These are phyloP conservation scores for Penicillium fimorum DNA, from an alignment of 495 filamentous ascomycete species.

Conservation along the genomic window DNA sequence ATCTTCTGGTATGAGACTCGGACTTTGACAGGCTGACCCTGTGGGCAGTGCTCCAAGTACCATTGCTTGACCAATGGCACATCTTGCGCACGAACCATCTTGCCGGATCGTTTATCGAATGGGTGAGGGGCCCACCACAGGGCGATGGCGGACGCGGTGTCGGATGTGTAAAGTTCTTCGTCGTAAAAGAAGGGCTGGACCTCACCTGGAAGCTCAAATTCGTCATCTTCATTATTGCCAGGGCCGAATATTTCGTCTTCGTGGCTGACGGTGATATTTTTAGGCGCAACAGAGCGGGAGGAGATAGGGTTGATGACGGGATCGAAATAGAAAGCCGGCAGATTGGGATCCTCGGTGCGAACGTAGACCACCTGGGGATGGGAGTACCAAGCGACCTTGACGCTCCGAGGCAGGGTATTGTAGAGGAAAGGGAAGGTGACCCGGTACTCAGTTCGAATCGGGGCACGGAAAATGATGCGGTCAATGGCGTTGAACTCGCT, in stretches of 20 bases:
- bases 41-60: conserved; percentile 94
- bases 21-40: conserved; percentile 93
- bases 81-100: conserved; percentile 95
- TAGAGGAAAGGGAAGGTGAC: conserved; percentile 94
- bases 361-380: conserved; percentile 92
- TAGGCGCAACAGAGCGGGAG: conserved; percentile 87
- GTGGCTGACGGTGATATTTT: conserved; percentile 88
- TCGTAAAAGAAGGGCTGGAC: conserved; percentile 87
- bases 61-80: conserved; percentile 97
- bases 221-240: conserved; percentile 84
- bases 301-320: conserved; percentile 97
- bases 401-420: conserved; percentile 92
- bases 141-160: conserved; percentile 88
- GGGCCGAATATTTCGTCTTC: conserved; percentile 93
- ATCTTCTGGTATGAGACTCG: conserved; percentile 99
- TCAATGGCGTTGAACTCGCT: conserved; percentile 99
- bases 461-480: conserved; percentile 96
- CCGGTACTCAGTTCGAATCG: conserved; percentile 93
- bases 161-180: conserved; percentile 83
- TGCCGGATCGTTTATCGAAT: conserved; percentile 94
- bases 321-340: conserved; percentile 98
- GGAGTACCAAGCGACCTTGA: conserved; percentile 91
- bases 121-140: conserved; percentile 99
- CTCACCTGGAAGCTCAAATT: conserved; percentile 77
- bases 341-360: conserved; percentile 78